phyloP scores from a whole-genome alignment of 2,329 filamentous ascomycete species.

The Stemphylium lycopersici region DNA sequence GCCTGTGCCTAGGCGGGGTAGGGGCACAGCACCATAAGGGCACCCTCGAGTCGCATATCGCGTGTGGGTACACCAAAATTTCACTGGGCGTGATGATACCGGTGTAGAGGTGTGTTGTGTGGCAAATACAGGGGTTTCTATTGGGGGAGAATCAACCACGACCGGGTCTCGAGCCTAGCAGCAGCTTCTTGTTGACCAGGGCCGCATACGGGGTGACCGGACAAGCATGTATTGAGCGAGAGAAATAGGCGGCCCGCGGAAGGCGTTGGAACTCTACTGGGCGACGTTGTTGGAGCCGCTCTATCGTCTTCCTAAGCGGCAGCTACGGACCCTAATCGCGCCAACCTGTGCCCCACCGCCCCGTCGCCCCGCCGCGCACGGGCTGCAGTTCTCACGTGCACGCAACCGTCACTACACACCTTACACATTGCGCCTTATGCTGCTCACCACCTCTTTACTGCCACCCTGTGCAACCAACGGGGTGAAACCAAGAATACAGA shows the following conservation, averaged over 20 bases:
- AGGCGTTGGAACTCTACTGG: slow-evolving; percentile 7
- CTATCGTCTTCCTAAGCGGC: slow-evolving; percentile 26
- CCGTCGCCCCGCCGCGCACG: slow-evolving; percentile 8
- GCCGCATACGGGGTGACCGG: slow-evolving; percentile 25
- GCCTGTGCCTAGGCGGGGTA: slow-evolving; percentile 35
- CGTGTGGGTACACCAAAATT: slow-evolving; percentile 16
- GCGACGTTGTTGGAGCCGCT: slow-evolving; percentile 10
- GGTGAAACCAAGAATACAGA: not conserved
- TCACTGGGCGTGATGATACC: slow-evolving; percentile 25
- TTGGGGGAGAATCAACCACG: slow-evolving; percentile 28
- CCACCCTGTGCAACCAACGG: slow-evolving; percentile 12
- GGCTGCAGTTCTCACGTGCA: slow-evolving; percentile 19
- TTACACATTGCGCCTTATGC: slow-evolving; percentile 3
- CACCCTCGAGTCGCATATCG: slow-evolving; percentile 17
- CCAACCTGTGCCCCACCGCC: slow-evolving; percentile 14
- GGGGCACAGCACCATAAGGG: slow-evolving; percentile 17
- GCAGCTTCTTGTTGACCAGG: slow-evolving; percentile 17
- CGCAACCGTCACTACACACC: slow-evolving; percentile 2
- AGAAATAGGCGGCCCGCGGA: not conserved
- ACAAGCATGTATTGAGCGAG: slow-evolving; percentile 10
- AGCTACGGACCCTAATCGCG: slow-evolving; percentile 12
- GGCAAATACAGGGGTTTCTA: slow-evolving; percentile 14
- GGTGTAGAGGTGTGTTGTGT: slow-evolving; percentile 23
- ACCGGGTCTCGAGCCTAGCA: slow-evolving; percentile 11
- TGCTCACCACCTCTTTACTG: slow-evolving; percentile 7